Evolutionary conservation across 2,329 filamentous ascomycete species (phyloP).

Genomic region (Aurifilum marmelostoma): DNA sequence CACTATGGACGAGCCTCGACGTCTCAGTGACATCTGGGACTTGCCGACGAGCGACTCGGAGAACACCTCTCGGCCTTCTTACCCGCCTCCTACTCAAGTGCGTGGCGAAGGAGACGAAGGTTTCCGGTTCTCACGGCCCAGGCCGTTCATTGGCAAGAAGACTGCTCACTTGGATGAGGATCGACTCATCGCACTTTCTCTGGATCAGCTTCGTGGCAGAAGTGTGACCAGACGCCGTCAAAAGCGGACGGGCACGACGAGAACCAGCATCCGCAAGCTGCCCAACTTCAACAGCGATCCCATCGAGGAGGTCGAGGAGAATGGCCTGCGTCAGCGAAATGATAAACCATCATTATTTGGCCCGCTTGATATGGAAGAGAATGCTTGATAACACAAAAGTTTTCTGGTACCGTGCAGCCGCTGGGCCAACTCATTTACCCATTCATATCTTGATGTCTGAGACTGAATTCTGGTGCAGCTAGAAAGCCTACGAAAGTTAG

Average conservation of each 20-base stretch:
- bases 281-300: conserved; percentile 38
- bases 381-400: too few species aligned
- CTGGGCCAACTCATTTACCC: not conserved
- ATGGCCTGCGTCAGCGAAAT: conserved; percentile 11
- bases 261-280: conserved; percentile 36
- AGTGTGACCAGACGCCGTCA: conserved; percentile 14
- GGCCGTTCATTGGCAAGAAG: conserved; percentile 36
- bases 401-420: not conserved
- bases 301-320: conserved; percentile 38
- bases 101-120: not conserved
- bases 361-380: conserved; percentile 32
- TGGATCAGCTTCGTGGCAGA: conserved; percentile 19
- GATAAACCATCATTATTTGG: conserved; percentile 34
- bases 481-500: not conserved
- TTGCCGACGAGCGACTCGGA: conserved; percentile 5
- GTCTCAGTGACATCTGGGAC: not conserved
- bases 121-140: conserved; percentile 37
- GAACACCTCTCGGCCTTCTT: not conserved
- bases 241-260: conserved; percentile 30
- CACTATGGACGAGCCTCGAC: not conserved
- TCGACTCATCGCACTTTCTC: conserved; percentile 24
- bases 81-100: not conserved
- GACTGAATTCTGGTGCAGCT: not conserved
- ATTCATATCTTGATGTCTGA: not conserved
- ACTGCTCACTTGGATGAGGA: conserved; percentile 14